Conservation (phyloP, 1,284 basidiomycete species). For the Trichosporon sp. region DNA sequence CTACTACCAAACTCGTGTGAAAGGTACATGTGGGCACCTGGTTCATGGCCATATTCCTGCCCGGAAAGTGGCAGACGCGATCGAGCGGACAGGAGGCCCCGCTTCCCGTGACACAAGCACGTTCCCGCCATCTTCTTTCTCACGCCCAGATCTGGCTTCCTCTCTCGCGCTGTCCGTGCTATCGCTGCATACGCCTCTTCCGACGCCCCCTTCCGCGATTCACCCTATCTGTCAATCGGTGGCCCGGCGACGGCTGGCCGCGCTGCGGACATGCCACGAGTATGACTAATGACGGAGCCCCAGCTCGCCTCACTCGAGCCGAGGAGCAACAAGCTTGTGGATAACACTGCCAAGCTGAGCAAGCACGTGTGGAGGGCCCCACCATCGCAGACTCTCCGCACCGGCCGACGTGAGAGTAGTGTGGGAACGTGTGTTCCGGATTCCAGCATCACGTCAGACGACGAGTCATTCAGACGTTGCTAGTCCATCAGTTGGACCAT, state of each 20-base stretch:
- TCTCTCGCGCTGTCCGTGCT: background rate
- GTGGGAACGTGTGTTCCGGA: constrained; percentile 11
- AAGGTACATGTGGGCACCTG: background rate
- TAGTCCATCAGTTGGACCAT: background rate
- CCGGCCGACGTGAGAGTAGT: background rate
- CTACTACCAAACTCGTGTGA: background rate
- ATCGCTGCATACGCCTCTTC: background rate
- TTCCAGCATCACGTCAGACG: background rate
- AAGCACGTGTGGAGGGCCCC: background rate
- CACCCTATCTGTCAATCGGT: background rate
- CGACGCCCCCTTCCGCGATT: background rate
- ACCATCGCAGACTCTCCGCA: background rate
- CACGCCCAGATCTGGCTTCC: background rate
- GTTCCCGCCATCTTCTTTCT: background rate
- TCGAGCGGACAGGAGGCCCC: background rate
- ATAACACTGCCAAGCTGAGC: background rate
- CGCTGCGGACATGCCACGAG: background rate
- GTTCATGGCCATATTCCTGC: background rate
- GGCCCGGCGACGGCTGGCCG: background rate
- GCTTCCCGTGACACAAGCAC: background rate
- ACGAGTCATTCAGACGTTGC: background rate
- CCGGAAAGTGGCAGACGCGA: constrained; percentile 3
- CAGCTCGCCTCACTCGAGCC: background rate
- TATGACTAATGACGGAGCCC: background rate
- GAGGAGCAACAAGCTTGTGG: too few relatives aligned